Percentiles rank a stretch among this genome's conserved stretches.
These are phyloP conservation scores for Coemansia guatemalensis DNA, from an alignment of 192 early-diverging fungal genomes.

Conservation along the genomic window DNA sequence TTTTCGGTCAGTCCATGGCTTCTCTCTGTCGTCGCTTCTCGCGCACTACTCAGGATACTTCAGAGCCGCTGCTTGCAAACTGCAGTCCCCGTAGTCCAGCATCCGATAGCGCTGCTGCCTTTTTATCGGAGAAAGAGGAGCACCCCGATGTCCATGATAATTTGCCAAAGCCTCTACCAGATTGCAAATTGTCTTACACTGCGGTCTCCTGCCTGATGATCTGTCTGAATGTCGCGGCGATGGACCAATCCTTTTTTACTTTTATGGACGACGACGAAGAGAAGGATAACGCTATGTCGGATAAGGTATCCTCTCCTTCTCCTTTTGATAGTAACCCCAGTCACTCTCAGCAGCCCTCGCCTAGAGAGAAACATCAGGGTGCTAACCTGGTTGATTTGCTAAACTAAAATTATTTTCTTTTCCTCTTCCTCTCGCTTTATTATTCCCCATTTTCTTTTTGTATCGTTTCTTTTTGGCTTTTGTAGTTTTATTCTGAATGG, in stretches of 20 bases:
- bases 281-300: neutral
- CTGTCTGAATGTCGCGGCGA: constrained; percentile 20
- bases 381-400: constrained; percentile 27
- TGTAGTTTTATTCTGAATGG: no score
- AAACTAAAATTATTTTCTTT: constrained; percentile 23
- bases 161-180: neutral
- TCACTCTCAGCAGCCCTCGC: no score
- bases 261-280: constrained; percentile 5
- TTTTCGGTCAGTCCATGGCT: constrained; percentile 22
- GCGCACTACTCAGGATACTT: neutral
- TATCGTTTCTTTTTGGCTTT: neutral
- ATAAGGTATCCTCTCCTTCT: neutral
- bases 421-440: no score
- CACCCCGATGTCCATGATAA: neutral
- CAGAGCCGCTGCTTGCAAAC: neutral
- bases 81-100: neutral
- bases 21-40: no score
- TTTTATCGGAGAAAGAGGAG: neutral
- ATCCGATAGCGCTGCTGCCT: neutral
- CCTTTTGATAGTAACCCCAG: no score
- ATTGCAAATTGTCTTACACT: constrained; percentile 32
- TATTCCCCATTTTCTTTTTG: neutral
- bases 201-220: constrained; percentile 38
- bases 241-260: constrained; percentile 35
- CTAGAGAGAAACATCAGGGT: neutral